phyloP scores from a whole-genome alignment of 306 rosid genomes.

The Quercus gilva region DNA sequence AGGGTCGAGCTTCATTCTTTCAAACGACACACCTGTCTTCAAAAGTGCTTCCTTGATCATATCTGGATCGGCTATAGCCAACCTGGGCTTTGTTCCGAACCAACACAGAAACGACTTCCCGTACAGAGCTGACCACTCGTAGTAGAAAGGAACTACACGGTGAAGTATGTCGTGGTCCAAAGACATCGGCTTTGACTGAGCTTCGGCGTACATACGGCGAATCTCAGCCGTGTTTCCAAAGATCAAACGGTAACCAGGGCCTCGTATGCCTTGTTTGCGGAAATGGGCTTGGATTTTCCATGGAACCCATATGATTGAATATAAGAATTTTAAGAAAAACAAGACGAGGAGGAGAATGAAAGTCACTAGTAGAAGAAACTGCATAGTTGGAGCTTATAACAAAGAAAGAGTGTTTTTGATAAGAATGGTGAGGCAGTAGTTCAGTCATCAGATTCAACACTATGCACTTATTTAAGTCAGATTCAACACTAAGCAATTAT shows the following conservation, averaged over 20 bases:
- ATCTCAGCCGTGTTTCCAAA: conserved; percentile 38
- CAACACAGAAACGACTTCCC: conserved; percentile 44
- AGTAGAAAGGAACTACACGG: conserved; percentile 38
- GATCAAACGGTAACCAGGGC: conserved; percentile 51
- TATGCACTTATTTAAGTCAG: too few relatives aligned
- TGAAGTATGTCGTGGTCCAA: conserved; percentile 39
- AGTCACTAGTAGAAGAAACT: not conserved
- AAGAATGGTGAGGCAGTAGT: too few relatives aligned
- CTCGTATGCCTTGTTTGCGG: conserved; percentile 44
- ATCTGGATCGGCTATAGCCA: conserved; percentile 49
- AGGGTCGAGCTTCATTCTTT: conserved; percentile 19
- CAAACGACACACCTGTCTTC: conserved; percentile 25
- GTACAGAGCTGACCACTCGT: conserved; percentile 43
- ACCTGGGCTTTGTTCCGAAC: conserved; percentile 51
- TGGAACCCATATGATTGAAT: conserved; percentile 42
- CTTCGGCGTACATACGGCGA: conserved; percentile 30
- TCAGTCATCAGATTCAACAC: too few relatives aligned
- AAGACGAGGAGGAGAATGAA: not conserved
- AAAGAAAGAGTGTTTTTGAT: not conserved
- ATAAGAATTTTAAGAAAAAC: not conserved
- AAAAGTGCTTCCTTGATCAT: conserved; percentile 42
- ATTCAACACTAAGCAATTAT: too few relatives aligned
- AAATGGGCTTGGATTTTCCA: conserved; percentile 39
- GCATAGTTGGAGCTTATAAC: not conserved
- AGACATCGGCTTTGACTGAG: conserved; percentile 31